Conservation (phyloP, 2,329 filamentous ascomycete genomes). For the Arthroderma uncinatum region DNA sequence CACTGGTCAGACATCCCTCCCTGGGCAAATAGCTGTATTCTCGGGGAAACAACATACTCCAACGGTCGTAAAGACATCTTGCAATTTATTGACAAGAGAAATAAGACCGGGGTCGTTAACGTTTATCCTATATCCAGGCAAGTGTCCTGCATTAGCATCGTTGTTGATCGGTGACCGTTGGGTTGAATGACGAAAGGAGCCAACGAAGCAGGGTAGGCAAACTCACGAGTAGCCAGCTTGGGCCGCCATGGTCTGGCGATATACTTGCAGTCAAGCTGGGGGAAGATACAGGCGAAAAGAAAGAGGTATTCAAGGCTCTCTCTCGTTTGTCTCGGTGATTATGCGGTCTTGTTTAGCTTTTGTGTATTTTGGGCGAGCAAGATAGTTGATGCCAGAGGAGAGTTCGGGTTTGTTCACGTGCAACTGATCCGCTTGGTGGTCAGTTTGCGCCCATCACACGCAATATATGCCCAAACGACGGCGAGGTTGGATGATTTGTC, state of each 20-base stretch:
- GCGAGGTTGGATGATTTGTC: neutral
- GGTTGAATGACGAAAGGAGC: slow-evolving; percentile 14
- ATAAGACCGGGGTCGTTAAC: slow-evolving; percentile 60
- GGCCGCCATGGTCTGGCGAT: slow-evolving; percentile 35
- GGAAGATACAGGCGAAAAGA: neutral
- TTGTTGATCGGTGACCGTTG: neutral
- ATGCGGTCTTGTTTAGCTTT: neutral
- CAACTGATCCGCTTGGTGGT: neutral
- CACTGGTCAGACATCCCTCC: slow-evolving; percentile 13
- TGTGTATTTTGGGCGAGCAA: neutral
- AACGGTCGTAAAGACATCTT: slow-evolving; percentile 98
- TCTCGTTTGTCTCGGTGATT: neutral
- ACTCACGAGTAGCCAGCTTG: slow-evolving; percentile 38
- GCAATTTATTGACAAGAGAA: slow-evolving; percentile 92
- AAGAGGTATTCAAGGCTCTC: neutral
- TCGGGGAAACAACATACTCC: slow-evolving; percentile 48
- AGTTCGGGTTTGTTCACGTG: slow-evolving; percentile 5
- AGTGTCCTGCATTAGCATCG: slow-evolving; percentile 3
- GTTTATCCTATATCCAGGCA: slow-evolving; percentile 47
- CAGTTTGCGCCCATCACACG: neutral
- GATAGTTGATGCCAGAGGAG: neutral
- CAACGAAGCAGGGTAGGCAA: slow-evolving; percentile 14
- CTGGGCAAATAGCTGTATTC: neutral
- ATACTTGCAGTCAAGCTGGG: slow-evolving; percentile 1
- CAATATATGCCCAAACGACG: neutral